phyloP scores from a whole-genome alignment of 208 protist species.

The Acanthamoeba healyi region DNA sequence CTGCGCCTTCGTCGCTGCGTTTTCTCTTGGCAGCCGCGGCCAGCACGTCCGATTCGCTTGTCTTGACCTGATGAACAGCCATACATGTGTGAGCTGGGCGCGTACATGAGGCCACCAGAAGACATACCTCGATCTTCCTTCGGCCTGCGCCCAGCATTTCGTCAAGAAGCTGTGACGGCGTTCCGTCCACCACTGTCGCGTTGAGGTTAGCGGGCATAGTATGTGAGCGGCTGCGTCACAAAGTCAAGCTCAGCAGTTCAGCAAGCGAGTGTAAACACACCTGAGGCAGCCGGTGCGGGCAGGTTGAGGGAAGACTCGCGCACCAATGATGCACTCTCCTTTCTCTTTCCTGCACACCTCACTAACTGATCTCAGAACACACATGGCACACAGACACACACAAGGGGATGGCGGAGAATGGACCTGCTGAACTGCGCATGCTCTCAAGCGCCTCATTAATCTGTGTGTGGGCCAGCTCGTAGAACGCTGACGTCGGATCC shows the following conservation, averaged over 20 bases:
- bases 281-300: too few relatives aligned
- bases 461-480: background rate
- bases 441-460: constrained; percentile 47
- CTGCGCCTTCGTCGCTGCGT: background rate
- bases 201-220: too few relatives aligned
- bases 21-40: background rate
- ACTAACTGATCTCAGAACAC: background rate
- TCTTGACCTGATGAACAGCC: background rate
- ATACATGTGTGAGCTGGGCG: background rate
- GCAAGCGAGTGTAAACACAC: too few relatives aligned
- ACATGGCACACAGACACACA: background rate
- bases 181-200: background rate
- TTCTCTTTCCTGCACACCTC: background rate
- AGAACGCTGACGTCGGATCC: background rate
- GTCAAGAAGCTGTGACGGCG: constrained; percentile 20
- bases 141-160: constrained; percentile 23
- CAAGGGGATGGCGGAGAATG: background rate
- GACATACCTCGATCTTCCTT: background rate
- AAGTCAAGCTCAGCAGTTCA: too few relatives aligned
- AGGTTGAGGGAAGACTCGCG: background rate
- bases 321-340: background rate
- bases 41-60: background rate
- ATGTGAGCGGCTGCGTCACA: too few relatives aligned
- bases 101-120: too few relatives aligned
- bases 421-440: background rate